phyloP scores from a whole-genome alignment of 352 stramenopile species.

The Phytophthora lateralis region DNA sequence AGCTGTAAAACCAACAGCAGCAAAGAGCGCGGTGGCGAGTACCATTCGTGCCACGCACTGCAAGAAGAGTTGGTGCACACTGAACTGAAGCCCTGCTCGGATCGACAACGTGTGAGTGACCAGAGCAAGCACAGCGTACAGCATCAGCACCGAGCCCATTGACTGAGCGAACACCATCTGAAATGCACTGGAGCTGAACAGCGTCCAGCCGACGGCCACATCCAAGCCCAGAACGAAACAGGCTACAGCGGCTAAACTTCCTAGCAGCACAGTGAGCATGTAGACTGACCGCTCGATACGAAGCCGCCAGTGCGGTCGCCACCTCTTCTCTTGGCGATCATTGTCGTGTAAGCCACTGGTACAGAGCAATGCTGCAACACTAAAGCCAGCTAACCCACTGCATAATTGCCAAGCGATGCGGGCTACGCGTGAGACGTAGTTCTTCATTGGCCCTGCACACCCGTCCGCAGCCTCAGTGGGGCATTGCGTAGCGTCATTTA shows the following conservation, averaged over 20 bases:
- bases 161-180: constrained; percentile 54
- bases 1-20: constrained; percentile 34
- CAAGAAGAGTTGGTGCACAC: constrained; percentile 53
- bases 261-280: constrained; percentile 29
- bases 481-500: constrained; percentile 8
- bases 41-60: constrained; percentile 29
- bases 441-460: constrained; percentile 41
- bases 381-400: constrained; percentile 15
- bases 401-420: constrained; percentile 30
- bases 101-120: constrained; percentile 43
- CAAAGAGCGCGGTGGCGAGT: constrained; percentile 33
- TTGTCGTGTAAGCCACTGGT: constrained; percentile 11
- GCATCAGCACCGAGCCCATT: constrained; percentile 39
- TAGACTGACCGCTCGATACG: constrained; percentile 10
- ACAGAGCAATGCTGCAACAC: constrained; percentile 24
- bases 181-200: constrained; percentile 56
- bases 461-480: constrained; percentile 16
- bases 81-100: constrained; percentile 38
- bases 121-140: constrained; percentile 36
- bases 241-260: constrained; percentile 35
- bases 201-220: constrained; percentile 35
- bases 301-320: constrained; percentile 27
- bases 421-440: constrained; percentile 36
- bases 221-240: constrained; percentile 48
- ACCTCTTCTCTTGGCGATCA: constrained; percentile 9